phyloP scores from a whole-genome alignment of 192 early-diverging fungal genomes.

The Phlyctochytrium bullatum region DNA sequence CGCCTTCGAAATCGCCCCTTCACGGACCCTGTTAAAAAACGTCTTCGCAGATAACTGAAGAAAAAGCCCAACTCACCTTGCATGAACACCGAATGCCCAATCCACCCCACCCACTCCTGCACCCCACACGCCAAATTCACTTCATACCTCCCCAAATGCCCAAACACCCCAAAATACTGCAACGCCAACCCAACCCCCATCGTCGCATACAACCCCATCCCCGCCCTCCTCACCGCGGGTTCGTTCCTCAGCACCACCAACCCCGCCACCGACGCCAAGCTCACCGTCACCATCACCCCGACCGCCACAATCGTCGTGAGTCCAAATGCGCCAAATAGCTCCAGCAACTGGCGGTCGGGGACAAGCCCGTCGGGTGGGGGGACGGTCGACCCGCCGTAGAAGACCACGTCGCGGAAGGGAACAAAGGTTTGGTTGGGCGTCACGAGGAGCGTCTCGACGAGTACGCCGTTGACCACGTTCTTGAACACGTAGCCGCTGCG shows the following conservation, averaged over 20 bases:
- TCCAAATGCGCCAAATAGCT: background rate
- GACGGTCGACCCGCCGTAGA: background rate
- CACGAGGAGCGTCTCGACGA: background rate
- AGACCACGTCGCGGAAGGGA: background rate
- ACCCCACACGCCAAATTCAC: background rate
- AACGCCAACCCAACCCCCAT: background rate
- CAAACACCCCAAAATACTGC: background rate
- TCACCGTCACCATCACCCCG: background rate
- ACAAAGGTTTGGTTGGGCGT: background rate
- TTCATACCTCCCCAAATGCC: background rate
- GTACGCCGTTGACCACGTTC: background rate
- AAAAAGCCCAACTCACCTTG: background rate
- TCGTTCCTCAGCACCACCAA: background rate
- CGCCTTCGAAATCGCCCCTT: background rate
- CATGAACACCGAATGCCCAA: background rate
- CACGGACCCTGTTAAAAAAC: background rate
- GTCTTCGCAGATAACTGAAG: too few relatives aligned
- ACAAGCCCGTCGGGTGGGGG: background rate
- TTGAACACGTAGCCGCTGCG: background rate
- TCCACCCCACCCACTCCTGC: conserved; percentile 2
- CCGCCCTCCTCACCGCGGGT: background rate
- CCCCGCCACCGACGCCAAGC: background rate
- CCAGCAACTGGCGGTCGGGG: background rate
- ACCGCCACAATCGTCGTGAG: background rate
- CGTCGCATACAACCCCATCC: background rate